These are phyloP conservation scores for Arthromyces matolae DNA, from an alignment of 768 basidiomycete genomes.

Conservation along the genomic window DNA sequence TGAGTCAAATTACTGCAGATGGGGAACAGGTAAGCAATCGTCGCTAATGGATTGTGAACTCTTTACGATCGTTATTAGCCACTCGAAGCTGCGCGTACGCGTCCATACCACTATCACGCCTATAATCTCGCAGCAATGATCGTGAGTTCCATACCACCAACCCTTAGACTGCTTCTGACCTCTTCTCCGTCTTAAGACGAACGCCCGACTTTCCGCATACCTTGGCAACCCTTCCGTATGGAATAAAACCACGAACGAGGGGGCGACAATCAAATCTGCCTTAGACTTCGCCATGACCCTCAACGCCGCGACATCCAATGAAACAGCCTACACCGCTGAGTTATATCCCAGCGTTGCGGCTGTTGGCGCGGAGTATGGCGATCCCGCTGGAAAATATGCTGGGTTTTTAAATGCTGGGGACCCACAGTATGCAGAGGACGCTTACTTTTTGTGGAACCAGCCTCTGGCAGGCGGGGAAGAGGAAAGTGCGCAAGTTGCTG, in stretches of 20 bases:
- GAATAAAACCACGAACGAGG: constrained; percentile 45
- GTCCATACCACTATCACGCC: constrained; percentile 63
- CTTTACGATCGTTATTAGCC: constrained; percentile 48
- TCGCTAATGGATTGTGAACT: not conserved
- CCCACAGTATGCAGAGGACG: too few species aligned
- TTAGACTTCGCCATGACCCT: constrained; percentile 55
- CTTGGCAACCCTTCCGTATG: constrained; percentile 44
- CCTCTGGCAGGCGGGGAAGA: too few species aligned
- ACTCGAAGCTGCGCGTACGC: constrained; percentile 54
- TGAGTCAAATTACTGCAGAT: constrained; percentile 47
- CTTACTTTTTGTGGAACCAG: too few species aligned
- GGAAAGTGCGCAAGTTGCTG: too few species aligned
- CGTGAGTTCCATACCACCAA: constrained; percentile 29
- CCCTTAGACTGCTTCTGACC: too few species aligned
- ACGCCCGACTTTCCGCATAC: constrained; percentile 50
- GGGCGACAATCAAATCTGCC: constrained; percentile 56
- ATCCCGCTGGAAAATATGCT: too few species aligned
- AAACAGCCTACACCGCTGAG: too few species aligned
- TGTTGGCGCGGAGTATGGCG: too few species aligned
- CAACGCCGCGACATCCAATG: too few species aligned
- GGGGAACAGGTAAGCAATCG: constrained; percentile 50
- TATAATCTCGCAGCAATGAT: constrained; percentile 71
- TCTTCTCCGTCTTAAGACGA: constrained; percentile 40
- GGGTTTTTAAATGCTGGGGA: too few species aligned
- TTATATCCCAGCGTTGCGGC: too few species aligned